Base-by-base conservation (phyloP, 1,139 yeast species). In the Debaryomyces singareniensis region DNA sequence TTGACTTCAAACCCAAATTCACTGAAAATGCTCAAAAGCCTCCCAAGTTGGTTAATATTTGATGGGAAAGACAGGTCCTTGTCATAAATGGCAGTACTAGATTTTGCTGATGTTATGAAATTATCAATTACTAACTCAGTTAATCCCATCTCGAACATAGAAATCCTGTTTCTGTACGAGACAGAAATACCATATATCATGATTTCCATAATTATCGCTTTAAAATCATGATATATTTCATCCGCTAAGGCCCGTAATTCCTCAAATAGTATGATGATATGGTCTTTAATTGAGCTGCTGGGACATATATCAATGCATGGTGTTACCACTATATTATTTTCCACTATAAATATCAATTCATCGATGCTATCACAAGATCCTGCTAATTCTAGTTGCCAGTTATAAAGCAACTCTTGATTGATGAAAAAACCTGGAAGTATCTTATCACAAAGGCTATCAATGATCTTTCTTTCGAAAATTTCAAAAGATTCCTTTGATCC, bases 341-440 rank as follows among this genome's bases (percentile, higher is more conserved):
- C 51, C 2, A 59, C 41, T 4, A 48, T 38, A 3, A 49, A 37
- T 5, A 46, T 34, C 24, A 60, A 42, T 7, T 39, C 33, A 14
- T 40, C 36, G 6, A 39, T 37, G 32, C 53, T 53, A 16, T 42
- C 36, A 5, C 48, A 28, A 23, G 37, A 38, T 27, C 57, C 66
- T 5, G 43, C 33, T 21, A 64, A 37, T 28, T 64, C 71, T 4
- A 58, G 44, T 35, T 61, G 63, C 71, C 71, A 66, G 35, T 58
- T 55, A 29, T 34, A 23, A 10, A 66, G 44, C 10, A 54, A 36
- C 3, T 51, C 57, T 24, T 37, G 38, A 34, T 65, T 55, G 28
- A 65, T 38, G n/a, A 45, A 38, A 32, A 44, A 49, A 24, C 45
- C 44, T 5, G 56, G 47, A 25, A 59, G 43, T 5, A 55, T 45